Base-by-base conservation (phyloP, 805 yeast species). In the Zygosaccharomyces siamensis region DNA sequence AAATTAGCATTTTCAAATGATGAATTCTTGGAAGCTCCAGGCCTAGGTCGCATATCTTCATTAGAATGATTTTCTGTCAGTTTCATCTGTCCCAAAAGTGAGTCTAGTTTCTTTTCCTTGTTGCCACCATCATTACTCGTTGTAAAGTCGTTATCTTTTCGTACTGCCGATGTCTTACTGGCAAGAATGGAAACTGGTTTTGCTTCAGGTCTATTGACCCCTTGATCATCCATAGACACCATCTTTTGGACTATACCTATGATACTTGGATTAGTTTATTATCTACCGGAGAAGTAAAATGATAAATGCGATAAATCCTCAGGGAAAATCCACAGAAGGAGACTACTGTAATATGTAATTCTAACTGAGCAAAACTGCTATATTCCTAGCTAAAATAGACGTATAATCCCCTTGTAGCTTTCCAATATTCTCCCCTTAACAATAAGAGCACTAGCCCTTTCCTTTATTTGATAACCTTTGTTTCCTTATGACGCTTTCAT, bases 101-200 rank as follows among this genome's bases (percentile, higher is more conserved):
- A 30, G 14, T 27, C 36, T 33, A 41, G 12, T 20, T 30, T 41
- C 44, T 30, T 28, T 8, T 41, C 40, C 31, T 43, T 33, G 30
- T 16, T 33, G 8, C 10, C 37, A 14, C 10, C 16, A 16, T 10
- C 20, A 14, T 33, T 33, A 33, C 20, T 14, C 14, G 4, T 33
- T 5, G 7, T 10, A 7, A 16, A 21, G 16, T 21, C 27, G 18
- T 27, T 24, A 23, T 24, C 41, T 8, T 47, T 50, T 40, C 45
- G 51, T 28, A 42, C 43, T 21, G 40, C 23, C 3, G 41, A 42
- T 7, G 45, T 31, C 44, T 31, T 39, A 27, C 39, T 39, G 35
- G 52, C 52, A 26, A 56, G 48, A 26, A 56, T 56, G 5, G 59
- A 56, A 1, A 56, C 53, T 12, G 59, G 59, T 30, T 46, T 52